Evolutionary conservation across 2,329 filamentous ascomycete genomes (phyloP), one percentile per base, ranked within the genome.

Genomic region (Incumbomyces lentus): DNA sequence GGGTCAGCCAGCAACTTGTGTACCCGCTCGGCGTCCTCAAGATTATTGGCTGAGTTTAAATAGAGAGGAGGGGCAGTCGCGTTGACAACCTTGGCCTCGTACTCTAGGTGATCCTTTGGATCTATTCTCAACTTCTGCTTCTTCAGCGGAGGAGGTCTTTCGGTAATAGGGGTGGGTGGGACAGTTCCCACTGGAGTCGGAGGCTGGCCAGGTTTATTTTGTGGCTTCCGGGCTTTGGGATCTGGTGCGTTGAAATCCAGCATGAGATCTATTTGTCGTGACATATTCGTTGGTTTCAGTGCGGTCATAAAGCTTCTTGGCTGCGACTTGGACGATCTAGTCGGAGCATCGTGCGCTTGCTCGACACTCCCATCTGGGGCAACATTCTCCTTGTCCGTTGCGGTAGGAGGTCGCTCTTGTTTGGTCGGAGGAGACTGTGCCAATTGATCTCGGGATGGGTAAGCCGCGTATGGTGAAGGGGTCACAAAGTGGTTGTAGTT

Each of bases 401-500:
- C 30, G 3, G 44, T 40, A 22, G 16, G 16, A 30, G n/a, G 7
- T 36, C 48, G 49, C 48, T 48, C 53, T 26, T 47, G 50, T 44
- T 55, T 59, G 41, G 38, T 26, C 18, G 40, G 58, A 33, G 50
- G 50, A 34, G 55, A 51, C 47, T 53, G 49, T 33, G 52, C 46
- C 30, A 47, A 44, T 60, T 68, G 58, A 74, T 72, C 52, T 74
- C 76, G 36, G 29, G 63, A 57, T 43, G 82, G 86, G 60, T 82
- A 94, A 0, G 86, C 81, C 1, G 79, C 84, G 61, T 83, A 88
- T 0, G 89, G 79, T 0, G 92, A 96, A 0, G 90, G 92, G 0
- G 89, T 95, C 40, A 96, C 74, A 58, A 87, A 92, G 50, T 81
- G 81, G 59, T 88, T 95, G 62, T 89, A 86, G 62, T 94, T 95